Base-by-base conservation (phyloP, 192 early-diverging fungal genomes). In the Phycomyces blakesleeanus region DNA sequence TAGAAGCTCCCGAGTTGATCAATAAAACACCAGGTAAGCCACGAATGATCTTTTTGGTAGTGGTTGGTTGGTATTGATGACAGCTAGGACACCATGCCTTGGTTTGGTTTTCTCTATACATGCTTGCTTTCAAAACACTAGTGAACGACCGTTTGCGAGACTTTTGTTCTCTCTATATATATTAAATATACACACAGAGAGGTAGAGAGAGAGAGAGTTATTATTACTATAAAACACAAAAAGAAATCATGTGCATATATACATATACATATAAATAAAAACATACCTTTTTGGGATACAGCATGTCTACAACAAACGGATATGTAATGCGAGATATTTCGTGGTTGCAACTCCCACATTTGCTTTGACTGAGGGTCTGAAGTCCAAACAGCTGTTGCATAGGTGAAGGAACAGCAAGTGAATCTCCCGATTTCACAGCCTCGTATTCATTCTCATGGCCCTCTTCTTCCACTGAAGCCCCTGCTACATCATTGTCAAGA, bases 81-180 rank as follows among this genome's bases (percentile, higher is more conserved):
- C 96, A 98, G 21, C 72, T 67, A 5, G 83, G 63, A 62, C 96
- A 98, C 90, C 92, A 96, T 16, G 93, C 94, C 54, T 86, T 90
- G 11, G 88, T 93, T 51, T 79, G 76, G 1, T 84, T 78, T 51
- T 91, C 88, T 14, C 88, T 70, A 22, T 82, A 79, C 27, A 94
- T 71, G 41, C 85, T 86, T 14, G 75, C 66, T 51, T 76, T 75
- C 20, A 85, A 56, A 15, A 87, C 64, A 24, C 83, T 82, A 2
- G 72, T 66, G 38, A 84, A 86, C 8, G 78, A 68, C 55, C 64
- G 41, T 22, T 66, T 67, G 26, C 55, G 67, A 15, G 60, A 59
- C 49, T 67, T 68, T 57, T 52, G 51, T 16, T 68, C 66, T 22
- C 51, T 57, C 64, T 42, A 55, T 55, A 14, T 44, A 42, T 0